phyloP scores from a whole-genome alignment of 2,329 filamentous ascomycete genomes.

The Thielaviopsis populi region DNA sequence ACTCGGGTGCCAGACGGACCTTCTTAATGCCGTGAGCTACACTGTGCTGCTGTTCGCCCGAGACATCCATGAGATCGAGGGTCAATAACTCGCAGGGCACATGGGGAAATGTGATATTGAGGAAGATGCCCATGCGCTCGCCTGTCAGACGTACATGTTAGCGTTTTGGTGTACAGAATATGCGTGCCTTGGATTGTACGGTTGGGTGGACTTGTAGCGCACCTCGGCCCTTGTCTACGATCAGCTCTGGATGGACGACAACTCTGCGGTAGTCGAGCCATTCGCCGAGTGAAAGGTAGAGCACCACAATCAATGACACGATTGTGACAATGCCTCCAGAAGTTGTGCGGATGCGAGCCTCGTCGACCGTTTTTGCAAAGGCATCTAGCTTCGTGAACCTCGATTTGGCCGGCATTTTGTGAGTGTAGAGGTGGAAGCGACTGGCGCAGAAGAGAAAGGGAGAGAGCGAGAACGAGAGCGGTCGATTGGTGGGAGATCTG shows the following conservation, averaged over 20 bases:
- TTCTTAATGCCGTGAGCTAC: conserved; percentile 88
- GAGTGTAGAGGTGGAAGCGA: not conserved
- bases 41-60: conserved; percentile 88
- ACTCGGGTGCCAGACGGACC: conserved; percentile 58
- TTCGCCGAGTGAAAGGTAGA: conserved; percentile 87
- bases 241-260: conserved; percentile 74
- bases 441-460: not conserved
- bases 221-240: conserved; percentile 96
- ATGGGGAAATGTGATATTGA: conserved; percentile 90
- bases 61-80: conserved; percentile 98
- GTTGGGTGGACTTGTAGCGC: conserved; percentile 22
- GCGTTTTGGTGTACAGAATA: conserved; percentile 6
- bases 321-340: conserved; percentile 93
- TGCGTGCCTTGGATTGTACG: not conserved
- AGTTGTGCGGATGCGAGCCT: conserved; percentile 89
- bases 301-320: conserved; percentile 68
- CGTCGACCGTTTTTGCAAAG: conserved; percentile 98
- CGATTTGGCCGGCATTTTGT: conserved; percentile 69
- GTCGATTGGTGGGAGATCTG: not conserved
- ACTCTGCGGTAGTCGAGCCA: conserved; percentile 86
- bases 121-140: conserved; percentile 97
- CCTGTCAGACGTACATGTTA: conserved; percentile 33
- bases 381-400: conserved; percentile 94
- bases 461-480: not conserved
- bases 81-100: conserved; percentile 92